Conservation (phyloP, 2,329 filamentous ascomycete species). For the Triangularia verruculosa region DNA sequence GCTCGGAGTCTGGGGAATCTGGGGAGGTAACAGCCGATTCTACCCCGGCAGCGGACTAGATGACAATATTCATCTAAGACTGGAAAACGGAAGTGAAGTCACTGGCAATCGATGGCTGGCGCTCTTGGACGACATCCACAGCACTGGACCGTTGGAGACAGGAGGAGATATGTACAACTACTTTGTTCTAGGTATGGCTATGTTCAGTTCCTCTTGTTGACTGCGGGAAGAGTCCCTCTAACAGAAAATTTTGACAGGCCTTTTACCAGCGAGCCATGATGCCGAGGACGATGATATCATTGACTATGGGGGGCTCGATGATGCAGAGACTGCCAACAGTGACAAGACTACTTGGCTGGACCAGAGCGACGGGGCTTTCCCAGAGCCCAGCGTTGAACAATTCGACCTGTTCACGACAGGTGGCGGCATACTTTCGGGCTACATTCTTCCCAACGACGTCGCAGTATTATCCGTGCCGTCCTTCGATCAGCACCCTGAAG, state of each 20-base stretch:
- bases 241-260: neutral
- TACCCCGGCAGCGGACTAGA: conserved; percentile 35
- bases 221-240: neutral
- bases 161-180: conserved; percentile 44
- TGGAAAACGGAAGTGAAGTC: conserved; percentile 29
- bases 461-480: conserved; percentile 40
- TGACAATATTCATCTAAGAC: conserved; percentile 20
- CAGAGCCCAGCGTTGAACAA: neutral
- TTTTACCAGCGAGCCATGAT: too few relatives aligned
- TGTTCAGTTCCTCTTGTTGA: neutral
- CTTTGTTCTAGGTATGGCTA: conserved; percentile 39
- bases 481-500: conserved; percentile 33
- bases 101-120: conserved; percentile 17
- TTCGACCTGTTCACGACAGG: conserved; percentile 8
- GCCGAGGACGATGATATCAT: too few relatives aligned
- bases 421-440: conserved; percentile 21
- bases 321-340: too few relatives aligned
- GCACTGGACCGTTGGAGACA: conserved; percentile 34
- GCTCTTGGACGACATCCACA: conserved; percentile 19
- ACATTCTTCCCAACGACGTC: conserved; percentile 28
- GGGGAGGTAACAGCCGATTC: conserved; percentile 32
- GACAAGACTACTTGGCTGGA: neutral
- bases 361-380: neutral
- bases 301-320: too few relatives aligned
- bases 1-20: conserved; percentile 32